Conservation (phyloP, 106 monocot genomes). For the Chionographis japonica region DNA sequence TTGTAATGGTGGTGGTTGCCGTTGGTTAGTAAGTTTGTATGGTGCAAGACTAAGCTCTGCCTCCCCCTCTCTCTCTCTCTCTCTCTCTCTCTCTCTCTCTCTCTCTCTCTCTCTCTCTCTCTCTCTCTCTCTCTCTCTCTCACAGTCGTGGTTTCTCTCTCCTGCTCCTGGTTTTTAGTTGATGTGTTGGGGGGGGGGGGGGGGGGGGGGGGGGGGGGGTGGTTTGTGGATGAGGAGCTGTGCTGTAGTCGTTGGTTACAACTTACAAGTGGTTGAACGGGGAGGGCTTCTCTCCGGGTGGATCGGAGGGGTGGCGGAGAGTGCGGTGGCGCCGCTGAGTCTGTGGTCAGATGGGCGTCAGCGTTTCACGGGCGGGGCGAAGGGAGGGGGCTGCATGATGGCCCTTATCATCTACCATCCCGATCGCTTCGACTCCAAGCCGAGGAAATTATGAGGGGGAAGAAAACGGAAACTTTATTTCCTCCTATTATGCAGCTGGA, state of each 20-base stretch:
- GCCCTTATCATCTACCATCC: too few species aligned
- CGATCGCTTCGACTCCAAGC: too few species aligned
- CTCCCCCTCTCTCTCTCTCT: background rate
- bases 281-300: background rate
- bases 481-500: too few species aligned
- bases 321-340: slow-evolving; percentile 3
- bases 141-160: background rate
- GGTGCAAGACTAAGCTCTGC: slow-evolving; percentile 31
- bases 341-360: background rate
- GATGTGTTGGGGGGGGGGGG: slow-evolving; percentile 12
- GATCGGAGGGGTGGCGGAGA: background rate
- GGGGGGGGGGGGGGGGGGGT: too few species aligned
- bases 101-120: background rate
- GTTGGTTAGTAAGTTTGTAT: slow-evolving; percentile 12
- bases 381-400: background rate
- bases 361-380: background rate
- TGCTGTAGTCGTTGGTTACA: slow-evolving; percentile 12
- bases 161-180: slow-evolving; percentile 13
- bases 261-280: slow-evolving; percentile 25
- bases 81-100: background rate
- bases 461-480: too few species aligned
- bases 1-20: slow-evolving; percentile 6
- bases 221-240: slow-evolving; percentile 9
- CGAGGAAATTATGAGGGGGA: too few species aligned
- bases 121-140: background rate